These are phyloP conservation scores for Metschnikowia lunata DNA, from an alignment of 805 yeast species.

Conservation along the genomic window DNA sequence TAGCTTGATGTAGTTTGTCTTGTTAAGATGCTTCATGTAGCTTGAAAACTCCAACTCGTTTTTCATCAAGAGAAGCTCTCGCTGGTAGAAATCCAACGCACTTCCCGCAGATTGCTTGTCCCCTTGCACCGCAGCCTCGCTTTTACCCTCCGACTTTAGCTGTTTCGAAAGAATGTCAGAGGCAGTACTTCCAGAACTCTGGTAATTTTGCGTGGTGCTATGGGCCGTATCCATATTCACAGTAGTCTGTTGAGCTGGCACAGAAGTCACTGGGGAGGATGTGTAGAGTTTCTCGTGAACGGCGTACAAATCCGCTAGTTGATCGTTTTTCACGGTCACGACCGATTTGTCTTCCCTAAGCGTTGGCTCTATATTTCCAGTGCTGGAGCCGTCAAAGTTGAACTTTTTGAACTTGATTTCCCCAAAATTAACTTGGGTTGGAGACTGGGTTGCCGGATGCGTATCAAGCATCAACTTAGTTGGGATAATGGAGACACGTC, in stretches of 20 bases:
- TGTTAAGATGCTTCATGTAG: conserved; percentile 44
- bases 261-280: conserved; percentile 1
- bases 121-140: not conserved
- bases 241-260: not conserved
- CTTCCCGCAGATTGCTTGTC: conserved; percentile 11
- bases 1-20: conserved; percentile 12
- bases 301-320: conserved; percentile 25
- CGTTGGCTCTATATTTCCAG: not conserved
- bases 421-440: not conserved
- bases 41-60: conserved; percentile 61
- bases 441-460: not conserved
- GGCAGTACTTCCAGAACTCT: conserved; percentile 9
- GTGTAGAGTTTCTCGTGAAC: conserved; percentile 30
- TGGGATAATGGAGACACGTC: conserved; percentile 28
- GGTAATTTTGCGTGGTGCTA: conserved; percentile 8
- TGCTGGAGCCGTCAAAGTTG: conserved; percentile 9
- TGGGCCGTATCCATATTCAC: conserved; percentile 2
- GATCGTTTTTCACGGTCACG: conserved; percentile 1
- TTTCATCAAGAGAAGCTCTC: conserved; percentile 52
- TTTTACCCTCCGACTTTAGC: conserved; percentile 5
- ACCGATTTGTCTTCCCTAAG: not conserved
- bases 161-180: conserved; percentile 12
- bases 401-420: conserved; percentile 10
- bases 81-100: conserved; percentile 44
- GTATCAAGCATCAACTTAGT: conserved; percentile 17